Base-by-base conservation (phyloP, 169 alveolate species). In the Plasmodium gaboni region DNA sequence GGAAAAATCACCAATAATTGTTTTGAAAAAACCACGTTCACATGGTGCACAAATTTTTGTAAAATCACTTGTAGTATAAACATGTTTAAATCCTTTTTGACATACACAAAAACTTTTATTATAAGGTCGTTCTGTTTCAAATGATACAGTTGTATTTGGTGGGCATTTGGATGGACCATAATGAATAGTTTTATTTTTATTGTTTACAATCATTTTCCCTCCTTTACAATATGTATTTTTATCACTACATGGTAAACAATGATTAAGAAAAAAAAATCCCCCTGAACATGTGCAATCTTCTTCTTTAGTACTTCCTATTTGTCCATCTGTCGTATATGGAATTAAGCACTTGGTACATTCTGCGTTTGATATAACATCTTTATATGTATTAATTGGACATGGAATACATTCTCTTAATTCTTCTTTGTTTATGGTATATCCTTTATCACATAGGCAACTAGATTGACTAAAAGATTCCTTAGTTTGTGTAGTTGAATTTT, bases 141-240 rank as follows among this genome's bases (percentile, higher is more conserved):
- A 94, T 22, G 96, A 86, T 44, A 95, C 92, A 59, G 89, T 92
- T 0, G 97, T 94, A 67, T 95, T 57, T 13, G 89, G 91, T 4
- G 97, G 96, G 86, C 97, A 95, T 61, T 88, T 76, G 15, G 93
- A 92, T 13, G 97, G 97, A 26, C 92, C 87, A 44, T 87, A 72
- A 24, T 68, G 86, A 71, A 83, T 57, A 26, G 95, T 91, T 88
- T 90, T 88, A 15, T 59, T 63, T 28, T 50, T 48, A 50, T 67
- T 74, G 69, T 85, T 73, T 22, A 87, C 88, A 51, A 72, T 91
- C 88, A 86, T 74, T 73, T 92, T 86, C n/a, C 97, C 97, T 8
- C 97, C 97, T 2, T 95, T 96, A 76, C 97, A 95, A 55, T 93
- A 95, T 63, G 87, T 92, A 60, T 87, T 88, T 4, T 88, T 68